phyloP scores from a whole-genome alignment of 2,329 filamentous ascomycete genomes.

The Fusarium falciforme region DNA sequence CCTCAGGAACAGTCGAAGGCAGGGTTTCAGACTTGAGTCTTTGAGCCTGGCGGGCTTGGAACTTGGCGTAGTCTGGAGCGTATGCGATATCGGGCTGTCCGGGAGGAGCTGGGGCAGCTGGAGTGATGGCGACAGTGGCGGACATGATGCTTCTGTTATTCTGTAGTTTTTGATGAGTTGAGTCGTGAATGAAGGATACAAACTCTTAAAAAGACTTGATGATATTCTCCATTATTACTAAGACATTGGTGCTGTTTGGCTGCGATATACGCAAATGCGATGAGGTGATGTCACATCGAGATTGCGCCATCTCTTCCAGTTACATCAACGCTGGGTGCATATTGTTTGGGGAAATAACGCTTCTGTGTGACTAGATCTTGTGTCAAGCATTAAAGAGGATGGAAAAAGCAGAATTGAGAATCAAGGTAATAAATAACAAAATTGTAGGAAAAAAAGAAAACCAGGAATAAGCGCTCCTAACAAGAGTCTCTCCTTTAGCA shows the following conservation, averaged over 20 bases:
- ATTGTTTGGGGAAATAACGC: not conserved
- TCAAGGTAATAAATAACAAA: not conserved
- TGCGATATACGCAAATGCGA: not conserved
- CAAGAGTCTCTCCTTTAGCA: not conserved
- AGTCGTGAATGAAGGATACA: rapidly evolving
- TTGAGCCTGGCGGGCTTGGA: not conserved
- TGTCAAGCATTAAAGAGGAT: not conserved
- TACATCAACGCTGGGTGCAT: not conserved
- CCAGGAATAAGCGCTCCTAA: not conserved
- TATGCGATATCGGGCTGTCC: constrained; percentile 31
- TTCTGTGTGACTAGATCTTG: not conserved
- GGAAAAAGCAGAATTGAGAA: not conserved
- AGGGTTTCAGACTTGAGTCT: constrained; percentile 2
- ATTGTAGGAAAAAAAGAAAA: not conserved
- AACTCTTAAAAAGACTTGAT: not conserved
- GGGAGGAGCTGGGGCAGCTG: constrained; percentile 9
- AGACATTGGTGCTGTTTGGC: not conserved
- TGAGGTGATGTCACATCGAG: constrained; percentile 16
- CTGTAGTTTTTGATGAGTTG: not conserved
- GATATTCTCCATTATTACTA: constrained; percentile 2
- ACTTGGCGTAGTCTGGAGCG: constrained; percentile 24
- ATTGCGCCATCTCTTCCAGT: constrained; percentile 17
- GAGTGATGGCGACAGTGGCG: constrained; percentile 5
- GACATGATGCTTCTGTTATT: constrained; percentile 9
- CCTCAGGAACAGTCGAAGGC: not conserved